Evolutionary conservation across 2,329 filamentous ascomycete genomes (phyloP).

Genomic region (Fusarium sp.): DNA sequence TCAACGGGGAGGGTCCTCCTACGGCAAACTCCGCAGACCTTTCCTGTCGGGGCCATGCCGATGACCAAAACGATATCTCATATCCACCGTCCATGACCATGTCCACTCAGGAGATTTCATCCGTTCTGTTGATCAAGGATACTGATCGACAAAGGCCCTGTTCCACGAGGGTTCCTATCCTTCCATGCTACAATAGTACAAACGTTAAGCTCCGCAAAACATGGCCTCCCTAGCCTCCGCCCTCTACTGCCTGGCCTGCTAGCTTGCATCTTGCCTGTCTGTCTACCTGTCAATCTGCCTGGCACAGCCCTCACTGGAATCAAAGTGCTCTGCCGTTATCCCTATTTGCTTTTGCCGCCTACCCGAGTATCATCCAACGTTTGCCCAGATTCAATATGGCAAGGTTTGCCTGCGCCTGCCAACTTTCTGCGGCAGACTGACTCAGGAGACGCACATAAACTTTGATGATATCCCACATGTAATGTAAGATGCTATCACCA

Average conservation of each 20-base stretch:
- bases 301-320: slow-evolving; percentile 26
- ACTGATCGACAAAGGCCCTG: slow-evolving; percentile 41
- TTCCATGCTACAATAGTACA: slow-evolving; percentile 26
- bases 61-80: slow-evolving; percentile 27
- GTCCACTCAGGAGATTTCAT: slow-evolving; percentile 29
- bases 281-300: slow-evolving; percentile 13
- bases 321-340: slow-evolving; percentile 32
- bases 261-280: neutral
- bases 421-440: slow-evolving; percentile 36
- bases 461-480: slow-evolving; percentile 20
- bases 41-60: slow-evolving; percentile 35
- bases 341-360: slow-evolving; percentile 37
- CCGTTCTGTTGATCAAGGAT: slow-evolving; percentile 35
- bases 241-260: slow-evolving; percentile 3
- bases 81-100: slow-evolving; percentile 2
- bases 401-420: slow-evolving; percentile 17
- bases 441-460: slow-evolving; percentile 34
- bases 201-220: slow-evolving; percentile 32
- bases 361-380: slow-evolving; percentile 33
- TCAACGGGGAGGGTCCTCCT: slow-evolving; percentile 9
- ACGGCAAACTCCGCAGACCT: slow-evolving; percentile 26
- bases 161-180: slow-evolving; percentile 37
- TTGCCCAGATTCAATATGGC: slow-evolving; percentile 30
- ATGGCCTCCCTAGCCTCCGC: neutral
- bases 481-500: slow-evolving; percentile 13